phyloP scores from a whole-genome alignment of 2,329 filamentous ascomycete genomes.

The Domatiomyces catenatus region DNA sequence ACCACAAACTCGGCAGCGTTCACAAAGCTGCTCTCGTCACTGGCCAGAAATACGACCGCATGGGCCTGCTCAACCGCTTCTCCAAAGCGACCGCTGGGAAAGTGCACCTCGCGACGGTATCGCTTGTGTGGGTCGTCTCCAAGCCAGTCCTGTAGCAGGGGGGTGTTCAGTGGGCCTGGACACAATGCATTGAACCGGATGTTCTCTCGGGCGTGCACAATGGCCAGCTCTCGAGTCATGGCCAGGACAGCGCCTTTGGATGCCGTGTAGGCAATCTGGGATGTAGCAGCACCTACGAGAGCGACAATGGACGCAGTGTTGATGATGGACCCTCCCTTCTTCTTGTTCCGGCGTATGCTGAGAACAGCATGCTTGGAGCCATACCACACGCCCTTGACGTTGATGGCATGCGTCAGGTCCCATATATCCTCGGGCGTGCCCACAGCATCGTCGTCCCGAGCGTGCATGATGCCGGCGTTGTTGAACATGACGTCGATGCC shows the following conservation, averaged over 20 bases:
- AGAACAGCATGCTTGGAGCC: slow-evolving; percentile 84
- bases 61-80: slow-evolving; percentile 91
- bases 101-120: slow-evolving; percentile 69
- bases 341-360: slow-evolving; percentile 62
- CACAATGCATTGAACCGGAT: slow-evolving; percentile 82
- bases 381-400: slow-evolving; percentile 97
- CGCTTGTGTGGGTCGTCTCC: slow-evolving; percentile 75
- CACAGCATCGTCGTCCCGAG: slow-evolving; percentile 61
- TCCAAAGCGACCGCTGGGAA: slow-evolving; percentile 74
- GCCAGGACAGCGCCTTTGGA: slow-evolving; percentile 87
- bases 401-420: slow-evolving; percentile 86
- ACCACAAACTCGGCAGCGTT: slow-evolving; percentile 88
- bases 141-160: slow-evolving; percentile 82
- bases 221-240: slow-evolving; percentile 76
- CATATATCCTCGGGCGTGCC: slow-evolving; percentile 80
- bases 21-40: slow-evolving; percentile 77
- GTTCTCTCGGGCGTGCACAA: slow-evolving; percentile 74
- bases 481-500: slow-evolving; percentile 90
- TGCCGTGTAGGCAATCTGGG: slow-evolving; percentile 59
- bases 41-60: slow-evolving; percentile 73
- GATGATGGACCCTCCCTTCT: slow-evolving; percentile 48
- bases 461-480: slow-evolving; percentile 96
- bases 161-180: slow-evolving; percentile 82
- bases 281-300: slow-evolving; percentile 16
- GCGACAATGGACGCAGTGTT: slow-evolving; percentile 18